phyloP scores from a whole-genome alignment of 2,329 filamentous ascomycete species.

The Botryotinia calthae region DNA sequence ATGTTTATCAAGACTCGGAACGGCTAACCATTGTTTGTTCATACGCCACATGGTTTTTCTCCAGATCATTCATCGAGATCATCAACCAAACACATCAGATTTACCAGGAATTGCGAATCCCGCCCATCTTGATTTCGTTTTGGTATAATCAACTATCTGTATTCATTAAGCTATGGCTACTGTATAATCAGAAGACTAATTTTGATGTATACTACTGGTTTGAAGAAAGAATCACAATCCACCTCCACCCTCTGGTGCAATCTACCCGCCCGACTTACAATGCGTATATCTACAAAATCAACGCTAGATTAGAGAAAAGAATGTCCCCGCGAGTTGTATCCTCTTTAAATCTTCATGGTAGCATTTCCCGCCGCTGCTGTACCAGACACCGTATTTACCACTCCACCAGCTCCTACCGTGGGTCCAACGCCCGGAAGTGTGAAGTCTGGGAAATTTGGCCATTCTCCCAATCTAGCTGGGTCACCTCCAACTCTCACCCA shows the following conservation, averaged over 20 bases:
- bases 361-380: not conserved
- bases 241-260: not conserved
- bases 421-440: constrained; percentile 12
- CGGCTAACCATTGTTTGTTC: not conserved
- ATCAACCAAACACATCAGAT: not conserved
- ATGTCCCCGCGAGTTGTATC: too few species aligned
- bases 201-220: not conserved
- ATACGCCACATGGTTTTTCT: not conserved
- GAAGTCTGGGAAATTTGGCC: constrained; percentile 52
- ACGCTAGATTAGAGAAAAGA: not conserved
- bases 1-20: not conserved
- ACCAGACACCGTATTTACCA: not conserved
- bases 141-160: not conserved
- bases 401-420: not conserved
- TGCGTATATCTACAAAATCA: not conserved
- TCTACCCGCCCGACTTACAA: not conserved
- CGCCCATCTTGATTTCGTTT: not conserved
- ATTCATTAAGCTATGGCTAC: not conserved
- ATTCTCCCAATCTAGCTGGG: constrained; percentile 58
- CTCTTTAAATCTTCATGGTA: not conserved
- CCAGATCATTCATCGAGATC: not conserved
- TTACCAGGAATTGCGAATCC: too few species aligned
- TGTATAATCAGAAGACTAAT: not conserved
- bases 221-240: not conserved
- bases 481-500: constrained; percentile 66